Percentiles rank a stretch among this genome's conserved stretches.
Conservation (phyloP, 2,329 filamentous ascomycete species). For the Didymella sp. region DNA sequence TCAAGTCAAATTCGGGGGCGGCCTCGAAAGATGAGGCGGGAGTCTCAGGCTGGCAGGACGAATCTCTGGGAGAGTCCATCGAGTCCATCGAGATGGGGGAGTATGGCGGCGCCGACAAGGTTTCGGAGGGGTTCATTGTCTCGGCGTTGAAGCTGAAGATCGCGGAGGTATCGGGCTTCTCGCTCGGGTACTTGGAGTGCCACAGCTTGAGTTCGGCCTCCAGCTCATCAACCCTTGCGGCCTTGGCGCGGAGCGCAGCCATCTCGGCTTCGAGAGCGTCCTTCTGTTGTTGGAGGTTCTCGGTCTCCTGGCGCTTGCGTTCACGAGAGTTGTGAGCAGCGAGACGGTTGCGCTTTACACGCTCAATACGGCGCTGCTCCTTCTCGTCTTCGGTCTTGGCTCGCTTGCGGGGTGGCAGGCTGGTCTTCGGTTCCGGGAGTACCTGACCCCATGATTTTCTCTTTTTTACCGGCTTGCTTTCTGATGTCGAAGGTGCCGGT, state of each 20-base stretch:
- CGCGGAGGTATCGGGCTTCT: slow-evolving; percentile 32
- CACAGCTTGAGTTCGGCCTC: slow-evolving; percentile 56
- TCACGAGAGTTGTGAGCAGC: slow-evolving; percentile 97
- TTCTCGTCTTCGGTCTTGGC: slow-evolving; percentile 99
- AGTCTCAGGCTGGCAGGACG: slow-evolving; percentile 49
- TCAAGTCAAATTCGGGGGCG: slow-evolving; percentile 77
- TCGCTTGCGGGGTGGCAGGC: slow-evolving; percentile 92
- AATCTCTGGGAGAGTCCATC: slow-evolving; percentile 50
- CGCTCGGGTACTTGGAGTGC: slow-evolving; percentile 44
- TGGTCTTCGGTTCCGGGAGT: slow-evolving; percentile 94
- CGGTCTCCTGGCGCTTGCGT: slow-evolving; percentile 88
- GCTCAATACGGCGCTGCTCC: slow-evolving; percentile 95
- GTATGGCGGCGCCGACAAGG: slow-evolving; percentile 42
- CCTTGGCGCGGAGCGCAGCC: slow-evolving; percentile 59
- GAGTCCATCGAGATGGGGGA: slow-evolving; percentile 49
- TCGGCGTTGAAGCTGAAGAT: slow-evolving; percentile 32
- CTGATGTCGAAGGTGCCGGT: slow-evolving; percentile 31
- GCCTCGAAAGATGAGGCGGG: slow-evolving; percentile 51
- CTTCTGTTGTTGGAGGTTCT: slow-evolving; percentile 75
- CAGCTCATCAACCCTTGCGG: slow-evolving; percentile 59
- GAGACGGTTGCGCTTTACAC: slow-evolving; percentile 93
- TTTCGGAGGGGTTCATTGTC: slow-evolving; percentile 48
- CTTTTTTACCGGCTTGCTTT: slow-evolving; percentile 78
- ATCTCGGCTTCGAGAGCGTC: slow-evolving; percentile 69
- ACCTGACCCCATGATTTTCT: slow-evolving; percentile 99